phyloP scores from a whole-genome alignment of 2,329 filamentous ascomycete genomes.

The Mycosphaerella sp. region DNA sequence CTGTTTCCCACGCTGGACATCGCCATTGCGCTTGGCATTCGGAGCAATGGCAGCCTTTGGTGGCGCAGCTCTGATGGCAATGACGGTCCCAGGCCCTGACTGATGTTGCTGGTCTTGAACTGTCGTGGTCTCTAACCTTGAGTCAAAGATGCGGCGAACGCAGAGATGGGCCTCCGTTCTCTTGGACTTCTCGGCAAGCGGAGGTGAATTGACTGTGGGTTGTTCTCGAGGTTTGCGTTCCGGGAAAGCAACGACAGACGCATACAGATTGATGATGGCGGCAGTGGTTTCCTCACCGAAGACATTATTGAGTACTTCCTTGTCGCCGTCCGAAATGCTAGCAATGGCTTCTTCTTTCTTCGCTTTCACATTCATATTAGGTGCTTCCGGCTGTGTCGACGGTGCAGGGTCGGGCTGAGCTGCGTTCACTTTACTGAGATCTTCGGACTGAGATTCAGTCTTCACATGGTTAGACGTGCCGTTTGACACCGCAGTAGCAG shows the following conservation, averaged over 20 bases:
- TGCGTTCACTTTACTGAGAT: not conserved
- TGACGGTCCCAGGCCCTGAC: constrained; percentile 51
- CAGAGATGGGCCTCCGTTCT: constrained; percentile 59
- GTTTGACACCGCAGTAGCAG: constrained; percentile 1
- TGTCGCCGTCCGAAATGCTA: constrained; percentile 36
- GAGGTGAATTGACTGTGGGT: constrained; percentile 47
- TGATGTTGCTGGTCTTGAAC: constrained; percentile 54
- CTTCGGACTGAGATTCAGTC: not conserved
- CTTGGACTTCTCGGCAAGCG: constrained; percentile 54
- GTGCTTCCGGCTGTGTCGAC: not conserved
- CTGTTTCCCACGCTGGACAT: constrained; percentile 40
- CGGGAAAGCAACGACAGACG: constrained; percentile 49
- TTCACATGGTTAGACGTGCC: not conserved
- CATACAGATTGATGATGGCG: constrained; percentile 51
- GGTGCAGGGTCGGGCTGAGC: not conserved
- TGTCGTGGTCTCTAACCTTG: constrained; percentile 69
- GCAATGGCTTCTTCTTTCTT: constrained; percentile 19
- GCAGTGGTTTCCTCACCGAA: constrained; percentile 49
- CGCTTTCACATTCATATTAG: constrained; percentile 5
- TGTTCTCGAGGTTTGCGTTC: constrained; percentile 52
- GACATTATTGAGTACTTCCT: constrained; percentile 36
- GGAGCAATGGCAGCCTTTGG: constrained; percentile 25
- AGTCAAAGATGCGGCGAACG: constrained; percentile 73
- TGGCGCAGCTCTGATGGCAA: constrained; percentile 50
- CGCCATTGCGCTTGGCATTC: constrained; percentile 17